Conservation (phyloP, 2,329 filamentous ascomycete species). For the Pseudocercospora crystallina region DNA sequence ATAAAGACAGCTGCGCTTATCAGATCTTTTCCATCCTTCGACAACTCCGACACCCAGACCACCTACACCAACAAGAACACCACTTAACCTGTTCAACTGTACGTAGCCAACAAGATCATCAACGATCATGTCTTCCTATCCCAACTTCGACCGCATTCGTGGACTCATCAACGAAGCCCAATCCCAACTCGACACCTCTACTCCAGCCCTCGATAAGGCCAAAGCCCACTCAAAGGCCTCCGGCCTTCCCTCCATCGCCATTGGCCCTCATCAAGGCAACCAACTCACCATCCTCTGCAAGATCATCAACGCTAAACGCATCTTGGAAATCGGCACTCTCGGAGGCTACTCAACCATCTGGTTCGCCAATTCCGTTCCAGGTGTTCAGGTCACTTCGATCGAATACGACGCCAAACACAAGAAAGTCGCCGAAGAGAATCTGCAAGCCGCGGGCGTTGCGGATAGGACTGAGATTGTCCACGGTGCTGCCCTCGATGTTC, state of each 20-base stretch:
- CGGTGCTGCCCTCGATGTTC: slow-evolving; percentile 23
- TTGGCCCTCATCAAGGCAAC: slow-evolving; percentile 38
- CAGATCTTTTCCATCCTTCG: no score
- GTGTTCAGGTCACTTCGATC: slow-evolving; percentile 23
- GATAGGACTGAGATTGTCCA: slow-evolving; percentile 22
- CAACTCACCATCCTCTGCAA: slow-evolving; percentile 42
- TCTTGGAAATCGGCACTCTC: slow-evolving; percentile 58
- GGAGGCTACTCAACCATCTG: slow-evolving; percentile 41
- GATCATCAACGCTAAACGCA: slow-evolving; percentile 20
- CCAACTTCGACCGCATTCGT: no score
- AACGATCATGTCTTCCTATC: no score
- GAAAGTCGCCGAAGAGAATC: slow-evolving; percentile 15
- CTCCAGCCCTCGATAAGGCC: slow-evolving; percentile 13
- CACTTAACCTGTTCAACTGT: no score
- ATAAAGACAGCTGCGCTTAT: no score
- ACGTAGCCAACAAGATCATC: no score
- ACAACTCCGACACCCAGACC: no score
- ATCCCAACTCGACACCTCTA: slow-evolving; percentile 8
- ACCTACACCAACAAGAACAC: no score
- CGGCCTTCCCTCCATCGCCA: slow-evolving; percentile 37
- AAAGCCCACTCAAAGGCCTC: slow-evolving; percentile 14
- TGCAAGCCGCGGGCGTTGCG: slow-evolving; percentile 16
- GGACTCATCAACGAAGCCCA: slow-evolving; percentile 7
- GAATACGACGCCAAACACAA: slow-evolving; percentile 20
- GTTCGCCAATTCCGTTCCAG: slow-evolving; percentile 14